Conservation (phyloP, 257 asterid genomes). For the Paulownia fortunei region DNA sequence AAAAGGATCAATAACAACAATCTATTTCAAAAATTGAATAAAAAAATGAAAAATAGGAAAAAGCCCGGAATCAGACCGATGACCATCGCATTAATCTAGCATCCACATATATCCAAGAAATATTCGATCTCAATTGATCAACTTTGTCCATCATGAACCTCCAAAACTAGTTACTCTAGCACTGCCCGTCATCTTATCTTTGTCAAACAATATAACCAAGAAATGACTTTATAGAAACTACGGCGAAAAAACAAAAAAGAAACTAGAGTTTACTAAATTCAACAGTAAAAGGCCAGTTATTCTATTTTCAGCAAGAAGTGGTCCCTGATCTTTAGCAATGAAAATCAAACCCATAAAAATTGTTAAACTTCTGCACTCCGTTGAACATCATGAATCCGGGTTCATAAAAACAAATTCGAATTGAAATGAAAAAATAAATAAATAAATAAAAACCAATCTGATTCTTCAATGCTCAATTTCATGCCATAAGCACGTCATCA, state of each 20-base stretch:
- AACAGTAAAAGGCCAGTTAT: background rate
- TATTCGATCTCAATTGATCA: background rate
- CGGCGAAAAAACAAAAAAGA: too few species aligned
- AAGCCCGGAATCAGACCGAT: too few species aligned
- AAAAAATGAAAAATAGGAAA: too few species aligned
- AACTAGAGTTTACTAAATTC: background rate
- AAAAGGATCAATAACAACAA: background rate
- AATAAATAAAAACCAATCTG: background rate
- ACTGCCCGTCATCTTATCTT: background rate
- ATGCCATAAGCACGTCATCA: background rate
- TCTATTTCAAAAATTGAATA: background rate
- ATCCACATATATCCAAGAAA: background rate
- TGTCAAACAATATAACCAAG: background rate
- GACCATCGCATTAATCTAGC: background rate
- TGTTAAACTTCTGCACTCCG: conserved; percentile 1
- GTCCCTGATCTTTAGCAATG: background rate
- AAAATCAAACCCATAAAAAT: background rate
- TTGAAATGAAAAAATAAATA: background rate
- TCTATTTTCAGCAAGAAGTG: background rate
- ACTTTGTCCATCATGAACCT: background rate
- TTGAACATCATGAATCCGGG: background rate
- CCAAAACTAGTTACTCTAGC: conserved; percentile 3
- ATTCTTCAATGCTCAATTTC: background rate
- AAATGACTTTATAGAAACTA: too few species aligned
- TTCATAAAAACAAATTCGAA: background rate